Conservation (phyloP, 2,329 filamentous ascomycete genomes). For the Cercospora nicotianae region DNA sequence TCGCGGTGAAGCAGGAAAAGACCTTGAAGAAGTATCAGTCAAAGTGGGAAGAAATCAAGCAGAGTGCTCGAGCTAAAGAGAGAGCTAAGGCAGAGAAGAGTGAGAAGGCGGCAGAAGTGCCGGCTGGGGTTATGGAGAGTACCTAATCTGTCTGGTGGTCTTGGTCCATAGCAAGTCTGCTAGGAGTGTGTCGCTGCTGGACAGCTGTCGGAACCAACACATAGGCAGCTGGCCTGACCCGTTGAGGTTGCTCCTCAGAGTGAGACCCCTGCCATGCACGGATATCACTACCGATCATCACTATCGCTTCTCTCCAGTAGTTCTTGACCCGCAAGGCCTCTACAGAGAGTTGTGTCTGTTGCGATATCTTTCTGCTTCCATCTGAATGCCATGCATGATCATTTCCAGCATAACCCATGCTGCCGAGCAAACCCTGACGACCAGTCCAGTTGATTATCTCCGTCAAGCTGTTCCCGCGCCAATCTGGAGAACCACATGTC, state of each 20-base stretch:
- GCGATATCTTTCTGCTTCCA: neutral
- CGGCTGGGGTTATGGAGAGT: constrained; percentile 9
- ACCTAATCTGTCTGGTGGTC: neutral
- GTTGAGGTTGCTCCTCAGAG: neutral
- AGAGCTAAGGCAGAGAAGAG: constrained; percentile 25
- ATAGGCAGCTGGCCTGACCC: neutral
- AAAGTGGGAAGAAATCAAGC: constrained; percentile 69
- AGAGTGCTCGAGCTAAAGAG: constrained; percentile 51
- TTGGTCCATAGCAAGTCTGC: neutral
- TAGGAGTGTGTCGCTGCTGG: neutral
- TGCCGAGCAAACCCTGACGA: neutral
- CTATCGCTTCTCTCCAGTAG: neutral
- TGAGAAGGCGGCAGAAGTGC: constrained; percentile 12
- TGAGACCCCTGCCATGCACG: neutral
- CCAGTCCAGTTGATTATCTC: neutral
- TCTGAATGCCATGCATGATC: neutral
- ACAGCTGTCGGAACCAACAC: neutral
- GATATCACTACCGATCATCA: neutral
- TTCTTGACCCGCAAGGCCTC: neutral
- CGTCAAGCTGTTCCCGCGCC: neutral
- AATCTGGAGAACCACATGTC: neutral
- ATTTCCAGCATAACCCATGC: neutral
- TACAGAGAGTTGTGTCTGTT: neutral
- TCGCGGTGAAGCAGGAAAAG: constrained; percentile 62
- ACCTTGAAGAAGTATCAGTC: constrained; percentile 67